phyloP scores from a whole-genome alignment of 768 basidiomycete species.

The Xerocomellus amylosporus region DNA sequence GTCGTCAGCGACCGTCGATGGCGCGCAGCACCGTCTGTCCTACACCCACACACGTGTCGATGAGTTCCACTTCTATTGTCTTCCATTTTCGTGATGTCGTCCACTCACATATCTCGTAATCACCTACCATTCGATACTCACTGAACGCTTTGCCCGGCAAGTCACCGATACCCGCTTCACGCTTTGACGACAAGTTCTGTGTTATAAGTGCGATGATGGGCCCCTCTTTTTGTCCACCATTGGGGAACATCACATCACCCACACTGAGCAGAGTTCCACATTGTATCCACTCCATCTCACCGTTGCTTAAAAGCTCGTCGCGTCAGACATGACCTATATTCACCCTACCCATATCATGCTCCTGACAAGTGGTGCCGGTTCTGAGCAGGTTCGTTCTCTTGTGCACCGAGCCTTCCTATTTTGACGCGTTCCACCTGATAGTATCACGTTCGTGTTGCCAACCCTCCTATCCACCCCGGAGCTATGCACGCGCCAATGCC shows the following conservation, averaged over 20 bases:
- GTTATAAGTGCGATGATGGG: slow-evolving; percentile 10
- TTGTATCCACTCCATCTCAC: background rate
- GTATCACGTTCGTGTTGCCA: slow-evolving; percentile 10
- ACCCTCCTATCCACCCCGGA: slow-evolving; percentile 23
- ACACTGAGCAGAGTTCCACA: background rate
- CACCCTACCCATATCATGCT: background rate
- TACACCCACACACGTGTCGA: background rate
- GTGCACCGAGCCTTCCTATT: background rate
- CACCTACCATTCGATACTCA: background rate
- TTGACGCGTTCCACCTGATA: slow-evolving; percentile 4
- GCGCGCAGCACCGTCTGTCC: background rate
- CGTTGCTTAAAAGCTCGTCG: background rate
- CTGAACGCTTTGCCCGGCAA: slow-evolving; percentile 1
- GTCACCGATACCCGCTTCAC: background rate
- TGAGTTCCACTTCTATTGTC: slow-evolving; percentile 12
- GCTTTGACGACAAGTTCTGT: slow-evolving; percentile 15
- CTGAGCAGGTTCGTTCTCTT: slow-evolving; percentile 2
- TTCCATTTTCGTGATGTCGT: background rate
- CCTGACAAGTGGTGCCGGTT: background rate
- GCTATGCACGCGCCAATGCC: slow-evolving; percentile 18
- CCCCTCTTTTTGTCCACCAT: background rate
- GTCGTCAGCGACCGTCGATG: background rate
- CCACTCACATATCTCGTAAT: background rate
- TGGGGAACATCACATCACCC: background rate
- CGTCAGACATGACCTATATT: background rate